Percentiles rank a stretch among this genome's conserved stretches.
Conservation (phyloP, 805 yeast genomes). For the Ogataea kodamae region DNA sequence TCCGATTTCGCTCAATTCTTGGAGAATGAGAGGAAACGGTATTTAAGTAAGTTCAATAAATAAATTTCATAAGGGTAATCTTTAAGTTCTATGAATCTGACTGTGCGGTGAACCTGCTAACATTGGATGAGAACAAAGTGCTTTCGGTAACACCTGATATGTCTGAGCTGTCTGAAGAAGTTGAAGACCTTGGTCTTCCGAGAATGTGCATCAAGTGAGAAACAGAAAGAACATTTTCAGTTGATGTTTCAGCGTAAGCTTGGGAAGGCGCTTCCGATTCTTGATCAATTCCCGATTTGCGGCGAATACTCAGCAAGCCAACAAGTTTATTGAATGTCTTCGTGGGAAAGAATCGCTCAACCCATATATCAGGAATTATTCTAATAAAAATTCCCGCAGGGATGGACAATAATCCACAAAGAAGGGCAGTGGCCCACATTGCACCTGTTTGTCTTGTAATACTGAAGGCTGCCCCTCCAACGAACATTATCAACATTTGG, state of each 20-base stretch:
- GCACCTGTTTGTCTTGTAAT: slow-evolving; percentile 74
- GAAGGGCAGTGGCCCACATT: slow-evolving; percentile 86
- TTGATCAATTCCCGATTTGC: slow-evolving; percentile 11
- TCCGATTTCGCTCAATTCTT: slow-evolving; percentile 45
- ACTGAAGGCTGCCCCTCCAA: slow-evolving; percentile 95
- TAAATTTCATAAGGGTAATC: slow-evolving; percentile 1
- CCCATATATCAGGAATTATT: slow-evolving; percentile 79
- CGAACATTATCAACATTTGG: slow-evolving; percentile 89
- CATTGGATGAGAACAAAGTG: slow-evolving; percentile 16
- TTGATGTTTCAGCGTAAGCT: slow-evolving; percentile 9
- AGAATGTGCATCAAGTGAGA: slow-evolving; percentile 12
- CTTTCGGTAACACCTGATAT: slow-evolving; percentile 19
- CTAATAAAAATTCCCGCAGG: slow-evolving; percentile 80
- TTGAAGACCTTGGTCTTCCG: slow-evolving; percentile 21
- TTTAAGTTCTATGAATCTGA: slow-evolving; percentile 3
- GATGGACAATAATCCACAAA: slow-evolving; percentile 75
- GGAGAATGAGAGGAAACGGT: slow-evolving; percentile 34
- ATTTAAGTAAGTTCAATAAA: slow-evolving; percentile 18
- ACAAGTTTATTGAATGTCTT: slow-evolving; percentile 38
- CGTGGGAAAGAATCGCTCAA: slow-evolving; percentile 61
- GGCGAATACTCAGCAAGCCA: slow-evolving; percentile 20
- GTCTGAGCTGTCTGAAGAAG: slow-evolving; percentile 13
- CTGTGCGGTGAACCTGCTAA: slow-evolving; percentile 6
- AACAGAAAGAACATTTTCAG: slow-evolving; percentile 21
- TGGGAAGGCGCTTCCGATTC: slow-evolving; percentile 10